Conservation (phyloP, 2,329 filamentous ascomycete genomes). For the Blastomyces percursus region DNA sequence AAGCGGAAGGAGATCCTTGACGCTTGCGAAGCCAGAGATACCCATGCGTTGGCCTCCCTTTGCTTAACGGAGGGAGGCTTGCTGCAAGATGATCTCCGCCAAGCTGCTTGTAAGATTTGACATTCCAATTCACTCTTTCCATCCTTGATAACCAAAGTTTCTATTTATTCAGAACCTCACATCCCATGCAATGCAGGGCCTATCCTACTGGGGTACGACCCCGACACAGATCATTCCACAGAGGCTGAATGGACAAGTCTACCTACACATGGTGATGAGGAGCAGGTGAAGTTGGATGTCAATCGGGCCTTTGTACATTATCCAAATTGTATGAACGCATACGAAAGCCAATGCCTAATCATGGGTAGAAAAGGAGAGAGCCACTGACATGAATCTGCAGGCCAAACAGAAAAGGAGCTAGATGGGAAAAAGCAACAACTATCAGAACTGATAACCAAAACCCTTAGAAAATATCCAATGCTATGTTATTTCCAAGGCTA, state of each 20-base stretch:
- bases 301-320: conserved; percentile 97
- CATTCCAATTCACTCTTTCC: neutral
- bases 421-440: conserved; percentile 62
- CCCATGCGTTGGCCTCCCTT: conserved; percentile 45
- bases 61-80: conserved; percentile 58
- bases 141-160: neutral
- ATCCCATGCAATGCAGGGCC: conserved; percentile 34
- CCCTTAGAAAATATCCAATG: conserved; percentile 69
- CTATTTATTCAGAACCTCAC: neutral
- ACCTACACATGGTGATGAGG: conserved; percentile 71
- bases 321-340: conserved; percentile 53
- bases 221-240: conserved; percentile 10
- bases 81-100: conserved; percentile 56
- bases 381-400: conserved; percentile 34
- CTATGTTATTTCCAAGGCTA: conserved; percentile 97
- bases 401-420: conserved; percentile 58
- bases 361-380: conserved; percentile 1
- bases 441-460: conserved; percentile 65
- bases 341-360: neutral
- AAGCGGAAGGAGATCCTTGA: conserved; percentile 44
- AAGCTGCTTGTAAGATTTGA: conserved; percentile 58
- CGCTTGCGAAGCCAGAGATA: conserved; percentile 50
- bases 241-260: conserved; percentile 47
- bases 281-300: conserved; percentile 85
- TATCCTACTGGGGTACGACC: conserved; percentile 36